Conservation (phyloP, 2,329 filamentous ascomycete species). For the Fusarium chlamydosporum region DNA sequence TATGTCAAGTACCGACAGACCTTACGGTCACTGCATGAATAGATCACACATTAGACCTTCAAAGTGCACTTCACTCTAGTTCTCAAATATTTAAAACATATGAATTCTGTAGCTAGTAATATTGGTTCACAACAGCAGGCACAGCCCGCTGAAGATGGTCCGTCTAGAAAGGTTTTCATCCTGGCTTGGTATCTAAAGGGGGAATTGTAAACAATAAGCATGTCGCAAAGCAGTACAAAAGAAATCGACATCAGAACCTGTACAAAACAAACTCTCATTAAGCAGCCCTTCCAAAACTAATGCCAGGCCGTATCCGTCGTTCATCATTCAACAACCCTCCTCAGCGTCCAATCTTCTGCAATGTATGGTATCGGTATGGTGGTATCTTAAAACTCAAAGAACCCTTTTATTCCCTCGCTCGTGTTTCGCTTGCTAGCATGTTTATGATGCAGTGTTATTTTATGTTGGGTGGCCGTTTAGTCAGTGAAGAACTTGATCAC, state of each 20-base stretch:
- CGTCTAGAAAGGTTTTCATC: constrained; percentile 42
- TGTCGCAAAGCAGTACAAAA: constrained; percentile 23
- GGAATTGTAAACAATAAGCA: constrained; percentile 35
- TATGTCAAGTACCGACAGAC: too few relatives aligned
- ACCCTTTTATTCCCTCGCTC: constrained; percentile 11
- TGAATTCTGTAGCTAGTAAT: constrained; percentile 34
- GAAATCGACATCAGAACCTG: constrained; percentile 10
- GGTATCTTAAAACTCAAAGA: constrained; percentile 36
- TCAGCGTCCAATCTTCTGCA: constrained; percentile 22
- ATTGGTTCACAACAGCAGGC: constrained; percentile 35
- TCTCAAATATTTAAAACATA: not conserved
- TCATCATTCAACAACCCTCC: constrained; percentile 11
- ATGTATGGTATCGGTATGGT: constrained; percentile 36
- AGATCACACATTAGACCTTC: too few relatives aligned
- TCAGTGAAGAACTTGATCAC: constrained; percentile 92
- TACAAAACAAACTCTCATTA: constrained; percentile 20
- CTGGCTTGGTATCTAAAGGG: constrained; percentile 46
- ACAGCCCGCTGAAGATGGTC: constrained; percentile 27
- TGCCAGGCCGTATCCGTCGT: constrained; percentile 30
- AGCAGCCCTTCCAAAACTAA: constrained; percentile 4
- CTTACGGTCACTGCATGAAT: too few relatives aligned
- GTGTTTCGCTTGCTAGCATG: constrained; percentile 8
- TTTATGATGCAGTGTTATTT: constrained; percentile 4
- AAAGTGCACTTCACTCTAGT: too few relatives aligned
- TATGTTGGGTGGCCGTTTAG: constrained; percentile 53